Evolutionary conservation across 1,139 yeast genomes (phyloP).

Genomic region (Kazachstania sp.): DNA sequence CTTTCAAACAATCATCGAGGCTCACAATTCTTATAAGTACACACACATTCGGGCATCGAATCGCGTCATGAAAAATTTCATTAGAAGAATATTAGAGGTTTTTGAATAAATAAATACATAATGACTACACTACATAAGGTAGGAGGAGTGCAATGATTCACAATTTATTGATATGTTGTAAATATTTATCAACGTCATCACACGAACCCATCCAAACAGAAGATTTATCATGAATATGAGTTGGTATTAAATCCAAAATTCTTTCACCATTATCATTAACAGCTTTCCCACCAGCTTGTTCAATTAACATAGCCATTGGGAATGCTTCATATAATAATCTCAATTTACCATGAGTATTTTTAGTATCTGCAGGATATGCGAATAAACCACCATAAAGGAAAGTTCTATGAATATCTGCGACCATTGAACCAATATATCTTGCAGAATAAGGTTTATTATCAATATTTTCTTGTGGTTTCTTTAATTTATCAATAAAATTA

Average conservation of each 20-base stretch:
- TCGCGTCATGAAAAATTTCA: no score
- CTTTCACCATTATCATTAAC: slow-evolving; percentile 86
- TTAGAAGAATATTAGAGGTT: no score
- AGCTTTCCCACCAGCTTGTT: slow-evolving; percentile 94
- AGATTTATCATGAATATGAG: slow-evolving; percentile 83
- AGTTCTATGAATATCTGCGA: slow-evolving; percentile 96
- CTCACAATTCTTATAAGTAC: no score
- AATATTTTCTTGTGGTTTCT: slow-evolving; percentile 54
- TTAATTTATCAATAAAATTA: slow-evolving; percentile 62
- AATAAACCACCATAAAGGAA: slow-evolving; percentile 90
- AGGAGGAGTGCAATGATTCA: no score
- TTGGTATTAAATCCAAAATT: slow-evolving; percentile 77
- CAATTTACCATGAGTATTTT: slow-evolving; percentile 83
- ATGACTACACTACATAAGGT: no score
- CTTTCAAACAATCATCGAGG: no score
- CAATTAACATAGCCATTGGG: slow-evolving; percentile 96
- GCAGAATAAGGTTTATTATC: slow-evolving; percentile 68
- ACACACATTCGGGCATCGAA: no score
- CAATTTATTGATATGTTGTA: slow-evolving; percentile 28
- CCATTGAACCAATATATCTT: slow-evolving; percentile 96
- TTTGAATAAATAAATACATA: slow-evolving; percentile 1
- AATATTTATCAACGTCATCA: slow-evolving; percentile 67
- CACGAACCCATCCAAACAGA: slow-evolving; percentile 94
- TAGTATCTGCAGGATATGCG: slow-evolving; percentile 88
- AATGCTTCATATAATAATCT: slow-evolving; percentile 91